These are phyloP conservation scores for Cymbopogon flexuosus DNA, from an alignment of 202 grass and related monocot species.

Conservation along the genomic window DNA sequence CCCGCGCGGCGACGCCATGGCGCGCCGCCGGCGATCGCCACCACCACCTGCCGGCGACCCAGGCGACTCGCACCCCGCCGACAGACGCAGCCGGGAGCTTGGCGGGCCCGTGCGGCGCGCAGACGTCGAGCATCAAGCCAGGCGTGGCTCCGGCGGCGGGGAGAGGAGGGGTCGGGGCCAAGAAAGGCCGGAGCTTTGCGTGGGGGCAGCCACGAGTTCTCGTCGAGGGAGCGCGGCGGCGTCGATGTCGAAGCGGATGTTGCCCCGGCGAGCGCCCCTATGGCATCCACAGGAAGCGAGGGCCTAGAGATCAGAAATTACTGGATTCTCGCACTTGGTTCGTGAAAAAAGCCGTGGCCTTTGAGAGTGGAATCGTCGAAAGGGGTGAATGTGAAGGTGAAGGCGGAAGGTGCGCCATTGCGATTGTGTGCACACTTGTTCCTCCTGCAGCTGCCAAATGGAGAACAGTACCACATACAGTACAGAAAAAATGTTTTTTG, in stretches of 20 bases:
- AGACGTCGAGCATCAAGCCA: constrained; percentile 61
- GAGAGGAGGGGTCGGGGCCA: background rate
- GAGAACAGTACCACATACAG: background rate
- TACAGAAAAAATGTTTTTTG: background rate
- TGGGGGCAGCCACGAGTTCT: background rate
- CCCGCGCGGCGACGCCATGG: constrained; percentile 47
- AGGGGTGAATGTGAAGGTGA: background rate
- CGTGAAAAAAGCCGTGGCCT: constrained; percentile 6
- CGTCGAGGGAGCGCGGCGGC: background rate
- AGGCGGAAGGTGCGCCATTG: background rate
- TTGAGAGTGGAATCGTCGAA: constrained; percentile 12
- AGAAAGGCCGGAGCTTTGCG: constrained; percentile 12
- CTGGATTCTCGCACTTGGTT: background rate
- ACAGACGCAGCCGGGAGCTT: constrained; percentile 31
- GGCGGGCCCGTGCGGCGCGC: constrained; percentile 37
- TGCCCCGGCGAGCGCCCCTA: constrained; percentile 27
- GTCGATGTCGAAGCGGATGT: constrained; percentile 15
- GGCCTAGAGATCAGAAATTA: constrained; percentile 11
- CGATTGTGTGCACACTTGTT: constrained; percentile 13
- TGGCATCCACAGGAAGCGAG: constrained; percentile 32
- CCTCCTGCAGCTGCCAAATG: constrained; percentile 17
- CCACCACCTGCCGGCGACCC: constrained; percentile 40
- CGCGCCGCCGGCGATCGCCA: constrained; percentile 29
- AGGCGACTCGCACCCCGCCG: constrained; percentile 13
- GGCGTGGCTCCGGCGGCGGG: background rate